Base-by-base conservation (phyloP, 352 stramenopile species). In the Globisporangium paddicum region DNA sequence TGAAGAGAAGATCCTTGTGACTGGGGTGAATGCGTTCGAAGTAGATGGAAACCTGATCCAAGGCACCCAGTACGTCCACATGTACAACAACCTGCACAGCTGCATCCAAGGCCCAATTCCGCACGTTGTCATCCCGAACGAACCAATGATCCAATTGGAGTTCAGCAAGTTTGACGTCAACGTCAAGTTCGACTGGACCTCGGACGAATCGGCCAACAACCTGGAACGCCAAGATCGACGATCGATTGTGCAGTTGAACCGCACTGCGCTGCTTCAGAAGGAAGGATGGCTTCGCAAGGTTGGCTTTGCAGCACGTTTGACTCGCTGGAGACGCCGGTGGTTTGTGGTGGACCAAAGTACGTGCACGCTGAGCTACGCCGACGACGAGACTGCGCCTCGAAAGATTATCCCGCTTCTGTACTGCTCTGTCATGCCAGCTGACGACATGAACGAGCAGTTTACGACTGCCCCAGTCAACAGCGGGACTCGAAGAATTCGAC, bases 391-490 rank as follows among this genome's bases (percentile, higher is more conserved):
- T 21, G 67, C 79, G 40, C 73, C 83, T 37, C 78, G 77, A 11
- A 91, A 92, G 63, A 55, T 86, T 23, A 91, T 95, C 19, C 80
- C 83, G 30, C 60, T 95, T 28, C 75, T 70, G 30, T 79, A 82
- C 45, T 93, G 83, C 58, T 86, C 73, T 0, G 68, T 95, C 16
- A 79, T 71, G 46, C 77, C 82, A 35, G 86, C 86, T 1, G 77
- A 95, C 60, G 79, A 93, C 34, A 89, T 93, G 79, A 95, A 93
- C 55, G 79, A 93, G 37, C 88, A 84, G 55, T 93, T 89, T 67
- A 95, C 80, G 45, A 92, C 83, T 1, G 79, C 77, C 5, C 81
- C 85, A n/a, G 86, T 93, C 28, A 95, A 91, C 67, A 95, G 85
- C 48, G 83, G 84, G 14, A 95, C 86, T 7, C 74, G 82, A 35